These are phyloP conservation scores for Steccherinum ochraceum DNA, from an alignment of 768 basidiomycete genomes.

Conservation along the genomic window DNA sequence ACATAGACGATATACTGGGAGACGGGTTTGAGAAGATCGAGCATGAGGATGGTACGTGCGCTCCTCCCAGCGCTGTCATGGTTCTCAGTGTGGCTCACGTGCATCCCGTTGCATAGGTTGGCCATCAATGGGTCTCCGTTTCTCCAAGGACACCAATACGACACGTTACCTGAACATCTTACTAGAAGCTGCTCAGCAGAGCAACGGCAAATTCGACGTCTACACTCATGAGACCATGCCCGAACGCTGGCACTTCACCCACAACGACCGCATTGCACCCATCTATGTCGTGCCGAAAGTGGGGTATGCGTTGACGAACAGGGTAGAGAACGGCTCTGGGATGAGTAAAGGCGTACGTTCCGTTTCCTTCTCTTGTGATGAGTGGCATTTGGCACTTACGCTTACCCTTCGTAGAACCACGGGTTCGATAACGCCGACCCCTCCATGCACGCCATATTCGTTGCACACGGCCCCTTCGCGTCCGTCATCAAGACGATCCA, in stretches of 20 bases:
- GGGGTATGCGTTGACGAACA: conserved; percentile 73
- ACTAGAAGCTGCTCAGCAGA: conserved; percentile 40
- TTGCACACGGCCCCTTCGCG: conserved; percentile 88
- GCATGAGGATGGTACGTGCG: conserved; percentile 56
- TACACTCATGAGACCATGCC: conserved; percentile 83
- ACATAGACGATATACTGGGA: conserved; percentile 78
- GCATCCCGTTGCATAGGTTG: conserved; percentile 43
- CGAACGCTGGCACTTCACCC: conserved; percentile 66
- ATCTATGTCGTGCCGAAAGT: conserved; percentile 79
- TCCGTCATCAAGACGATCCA: conserved; percentile 56
- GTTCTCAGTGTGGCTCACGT: not conserved
- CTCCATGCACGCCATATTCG: conserved; percentile 86
- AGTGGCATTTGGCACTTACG: not conserved
- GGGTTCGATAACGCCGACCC: conserved; percentile 80
- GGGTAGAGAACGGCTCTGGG: conserved; percentile 49
- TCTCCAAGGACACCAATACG: conserved; percentile 51
- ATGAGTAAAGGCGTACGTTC: conserved; percentile 70
- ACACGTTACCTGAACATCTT: conserved; percentile 51
- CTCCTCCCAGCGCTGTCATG: not conserved
- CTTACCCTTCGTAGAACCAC: conserved; percentile 51
- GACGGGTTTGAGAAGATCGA: conserved; percentile 52
- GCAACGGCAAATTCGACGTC: conserved; percentile 68
- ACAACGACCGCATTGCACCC: conserved; percentile 77
- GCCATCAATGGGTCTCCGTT: conserved; percentile 86
- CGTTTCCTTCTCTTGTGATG: not conserved